Conservation (phyloP, 2,329 filamentous ascomycete species). For the Didymellaceae sp. region DNA sequence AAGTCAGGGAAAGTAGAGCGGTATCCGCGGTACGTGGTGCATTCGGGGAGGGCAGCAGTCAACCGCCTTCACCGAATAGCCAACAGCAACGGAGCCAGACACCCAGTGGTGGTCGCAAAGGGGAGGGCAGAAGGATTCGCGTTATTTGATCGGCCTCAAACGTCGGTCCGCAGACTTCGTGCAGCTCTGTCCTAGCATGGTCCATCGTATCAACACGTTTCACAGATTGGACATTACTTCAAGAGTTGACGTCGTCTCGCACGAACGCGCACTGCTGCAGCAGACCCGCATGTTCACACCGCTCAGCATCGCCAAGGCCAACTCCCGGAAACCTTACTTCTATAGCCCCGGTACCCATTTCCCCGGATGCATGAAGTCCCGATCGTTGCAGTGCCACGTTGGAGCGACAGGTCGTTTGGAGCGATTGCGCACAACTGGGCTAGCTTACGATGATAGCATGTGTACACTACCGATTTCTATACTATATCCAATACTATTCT, state of each 20-base stretch:
- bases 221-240: not conserved
- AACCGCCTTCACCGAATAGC: conserved; percentile 18
- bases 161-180: conserved; percentile 18
- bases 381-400: conserved; percentile 9
- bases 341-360: conserved; percentile 10
- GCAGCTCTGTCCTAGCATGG: no score
- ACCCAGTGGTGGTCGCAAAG: conserved; percentile 20
- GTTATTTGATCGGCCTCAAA: conserved; percentile 31
- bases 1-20: conserved; percentile 52
- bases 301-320: conserved; percentile 11
- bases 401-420: conserved; percentile 2
- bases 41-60: conserved; percentile 30
- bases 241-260: not conserved
- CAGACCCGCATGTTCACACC: conserved; percentile 13
- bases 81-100: conserved; percentile 19
- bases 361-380: conserved; percentile 8
- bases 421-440: not conserved
- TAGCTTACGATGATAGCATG: not conserved
- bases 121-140: conserved; percentile 39
- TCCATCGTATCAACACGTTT: no score
- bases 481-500: not conserved
- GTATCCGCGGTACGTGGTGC: conserved; percentile 48
- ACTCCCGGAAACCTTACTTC: conserved; percentile 5
- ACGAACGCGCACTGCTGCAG: conserved; percentile 5
- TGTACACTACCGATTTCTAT: not conserved